Base-by-base conservation (phyloP, 805 yeast genomes). In the Suhomyces prunicola region DNA sequence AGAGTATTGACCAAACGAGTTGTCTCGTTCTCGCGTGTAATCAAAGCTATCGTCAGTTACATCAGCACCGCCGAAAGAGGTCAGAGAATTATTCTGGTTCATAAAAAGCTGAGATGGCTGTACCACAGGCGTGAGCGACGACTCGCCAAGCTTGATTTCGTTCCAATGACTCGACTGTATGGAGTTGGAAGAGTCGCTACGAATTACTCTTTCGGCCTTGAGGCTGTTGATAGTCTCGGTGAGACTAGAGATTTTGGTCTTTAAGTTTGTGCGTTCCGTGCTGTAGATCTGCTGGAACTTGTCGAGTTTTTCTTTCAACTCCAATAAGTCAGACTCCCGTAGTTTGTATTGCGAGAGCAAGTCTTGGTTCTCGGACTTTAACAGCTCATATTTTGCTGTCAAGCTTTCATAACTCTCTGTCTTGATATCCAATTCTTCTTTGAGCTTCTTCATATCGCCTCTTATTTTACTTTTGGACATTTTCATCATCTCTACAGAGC, bases 121-220 rank as follows among this genome's bases (percentile, higher is more conserved):
- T 26, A 44, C 35, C 13, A 13, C 15, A 3, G 49, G 52, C 0
- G 85, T 78, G 10, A 71, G 63, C 5, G 83, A 75, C 0, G 83
- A 73, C 57, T 81, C 83, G 6, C 82, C 83, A 50, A 79, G 58
- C 44, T 67, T 69, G 46, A 78, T 74, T 15, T 55, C 58, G 17
- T 50, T 49, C 56, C 56, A 53, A 8, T 27, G 13, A 31, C 31
- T 17, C 6, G 46, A 31, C 15, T 42, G 50, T 19, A 48, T 12
- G 10, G 47, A 42, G 10, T 12, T 24, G 17, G 13, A 15, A 12
- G 39, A 23, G 6, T 46, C 48, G 31, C 31, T 24, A 3, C 17
- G 31, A 12, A 24, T 22, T 6, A 23, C 19, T 12, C 12, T 24
- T 22, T 46, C 48, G 24, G 33, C 19, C 24, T 39, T 46, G 7